Conservation (phyloP, 768 basidiomycete species). For the Paxillus involutus region DNA sequence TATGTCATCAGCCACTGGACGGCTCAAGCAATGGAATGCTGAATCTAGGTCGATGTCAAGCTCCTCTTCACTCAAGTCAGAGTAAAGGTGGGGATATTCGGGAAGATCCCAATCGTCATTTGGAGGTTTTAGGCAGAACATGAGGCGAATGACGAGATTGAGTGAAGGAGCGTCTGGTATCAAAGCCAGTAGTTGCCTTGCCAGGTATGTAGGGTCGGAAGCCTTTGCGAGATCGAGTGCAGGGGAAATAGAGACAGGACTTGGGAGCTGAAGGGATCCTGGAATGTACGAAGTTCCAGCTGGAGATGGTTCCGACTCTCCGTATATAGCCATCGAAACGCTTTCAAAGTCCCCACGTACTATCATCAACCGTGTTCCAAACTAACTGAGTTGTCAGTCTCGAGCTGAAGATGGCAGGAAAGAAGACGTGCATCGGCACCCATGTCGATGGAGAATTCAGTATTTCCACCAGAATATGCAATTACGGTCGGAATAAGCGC, state of each 20-base stretch:
- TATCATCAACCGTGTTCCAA: conserved; percentile 77
- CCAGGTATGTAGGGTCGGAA: conserved; percentile 59
- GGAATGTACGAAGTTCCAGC: conserved; percentile 43
- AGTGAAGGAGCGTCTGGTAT: conserved; percentile 65
- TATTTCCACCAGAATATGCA: conserved; percentile 67
- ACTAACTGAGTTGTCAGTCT: conserved; percentile 37
- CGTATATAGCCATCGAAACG: conserved; percentile 53
- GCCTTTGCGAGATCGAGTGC: conserved; percentile 61
- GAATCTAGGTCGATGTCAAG: conserved; percentile 57
- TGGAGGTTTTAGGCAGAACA: conserved; percentile 78
- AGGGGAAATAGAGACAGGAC: conserved; percentile 42
- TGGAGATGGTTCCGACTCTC: conserved; percentile 46
- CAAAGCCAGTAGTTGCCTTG: conserved; percentile 58
- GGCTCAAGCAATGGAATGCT: conserved; percentile 50
- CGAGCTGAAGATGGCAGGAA: background rate
- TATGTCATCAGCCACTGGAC: conserved; percentile 60
- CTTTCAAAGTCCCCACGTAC: conserved; percentile 71
- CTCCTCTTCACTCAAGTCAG: conserved; percentile 54
- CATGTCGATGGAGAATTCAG: conserved; percentile 71
- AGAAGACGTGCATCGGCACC: conserved; percentile 54
- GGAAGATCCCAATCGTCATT: conserved; percentile 80
- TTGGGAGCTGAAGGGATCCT: conserved; percentile 34
- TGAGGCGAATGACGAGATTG: conserved; percentile 62
- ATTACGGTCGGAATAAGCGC: conserved; percentile 70
- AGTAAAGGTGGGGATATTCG: conserved; percentile 69